Percentiles rank a stretch among this genome's conserved stretches.
These are phyloP conservation scores for Botryotinia narcissicola DNA, from an alignment of 2,329 filamentous ascomycete genomes.

Conservation along the genomic window DNA sequence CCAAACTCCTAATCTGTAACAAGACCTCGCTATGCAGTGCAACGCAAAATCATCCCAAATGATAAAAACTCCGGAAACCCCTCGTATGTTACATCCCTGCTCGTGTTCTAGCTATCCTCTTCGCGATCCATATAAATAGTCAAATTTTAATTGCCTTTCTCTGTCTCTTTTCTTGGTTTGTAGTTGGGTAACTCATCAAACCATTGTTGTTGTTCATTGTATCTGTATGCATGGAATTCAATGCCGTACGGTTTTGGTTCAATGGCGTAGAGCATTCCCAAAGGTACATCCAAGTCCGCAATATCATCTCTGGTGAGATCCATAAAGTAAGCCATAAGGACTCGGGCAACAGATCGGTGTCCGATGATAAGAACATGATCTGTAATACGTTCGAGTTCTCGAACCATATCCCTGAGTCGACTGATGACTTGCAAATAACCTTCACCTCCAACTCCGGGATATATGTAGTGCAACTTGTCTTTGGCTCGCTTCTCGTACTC, in stretches of 20 bases:
- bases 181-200: constrained; percentile 88
- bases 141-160: constrained; percentile 31
- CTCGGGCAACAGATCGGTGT: constrained; percentile 87
- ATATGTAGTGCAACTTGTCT: constrained; percentile 95
- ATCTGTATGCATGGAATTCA: constrained; percentile 93
- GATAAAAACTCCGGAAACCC: background rate
- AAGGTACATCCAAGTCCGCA: constrained; percentile 87
- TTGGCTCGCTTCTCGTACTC: constrained; percentile 77
- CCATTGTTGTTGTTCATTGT: constrained; percentile 73
- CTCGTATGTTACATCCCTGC: constrained; percentile 4
- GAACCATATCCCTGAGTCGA: constrained; percentile 88
- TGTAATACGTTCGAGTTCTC: constrained; percentile 94
- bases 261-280: constrained; percentile 91
- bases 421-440: constrained; percentile 97
- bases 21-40: constrained; percentile 17
- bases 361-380: constrained; percentile 92
- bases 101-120: background rate
- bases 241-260: constrained; percentile 98
- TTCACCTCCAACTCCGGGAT: constrained; percentile 92
- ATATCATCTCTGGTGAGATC: constrained; percentile 88
- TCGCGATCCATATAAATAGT: background rate
- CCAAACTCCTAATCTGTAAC: constrained; percentile 10
- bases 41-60: background rate
- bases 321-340: constrained; percentile 95
- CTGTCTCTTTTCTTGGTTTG: constrained; percentile 59